Evolutionary conservation across 1,284 basidiomycete genomes (phyloP).

Genomic region (Earliella scabrosa): DNA sequence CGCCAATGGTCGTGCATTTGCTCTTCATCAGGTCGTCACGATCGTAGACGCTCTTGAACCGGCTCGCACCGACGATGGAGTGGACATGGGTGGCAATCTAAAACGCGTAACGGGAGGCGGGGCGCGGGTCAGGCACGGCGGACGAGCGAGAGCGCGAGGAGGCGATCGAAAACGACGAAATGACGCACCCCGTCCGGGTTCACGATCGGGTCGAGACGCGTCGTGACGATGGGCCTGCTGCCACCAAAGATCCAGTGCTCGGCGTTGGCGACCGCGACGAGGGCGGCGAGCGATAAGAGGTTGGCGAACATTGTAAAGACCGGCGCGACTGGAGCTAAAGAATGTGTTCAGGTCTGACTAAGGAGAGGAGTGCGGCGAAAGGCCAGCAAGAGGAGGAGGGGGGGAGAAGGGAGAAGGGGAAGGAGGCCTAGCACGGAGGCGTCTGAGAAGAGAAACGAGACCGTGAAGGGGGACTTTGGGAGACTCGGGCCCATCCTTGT

Average conservation of each 20-base stretch:
- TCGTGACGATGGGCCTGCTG: constrained; percentile 28
- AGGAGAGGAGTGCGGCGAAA: constrained; percentile 15
- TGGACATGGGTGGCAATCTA: constrained; percentile 33
- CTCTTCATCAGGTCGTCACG: constrained; percentile 24
- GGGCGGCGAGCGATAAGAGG: constrained; percentile 24
- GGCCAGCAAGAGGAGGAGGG: constrained; percentile 4
- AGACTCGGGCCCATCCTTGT: neutral
- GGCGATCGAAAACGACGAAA: neutral
- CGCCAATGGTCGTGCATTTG: constrained; percentile 31
- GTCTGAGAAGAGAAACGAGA: constrained; percentile 1
- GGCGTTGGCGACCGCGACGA: constrained; percentile 29
- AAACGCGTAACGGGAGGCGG: neutral
- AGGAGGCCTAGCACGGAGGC: constrained; percentile 7
- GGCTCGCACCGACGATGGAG: constrained; percentile 33
- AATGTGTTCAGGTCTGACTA: constrained; percentile 24
- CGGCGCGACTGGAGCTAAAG: constrained; percentile 9
- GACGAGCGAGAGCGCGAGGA: neutral
- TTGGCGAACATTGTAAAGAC: constrained; percentile 23
- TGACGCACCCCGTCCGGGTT: constrained; percentile 25
- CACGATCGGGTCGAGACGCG: constrained; percentile 37
- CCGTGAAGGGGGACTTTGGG: neutral
- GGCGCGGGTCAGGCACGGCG: neutral
- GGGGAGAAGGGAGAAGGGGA: constrained; percentile 3
- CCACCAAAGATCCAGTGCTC: constrained; percentile 35
- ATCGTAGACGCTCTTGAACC: constrained; percentile 26